Evolutionary conservation across 495 filamentous ascomycete species (phyloP).

Genomic region (Cercophora samala): DNA sequence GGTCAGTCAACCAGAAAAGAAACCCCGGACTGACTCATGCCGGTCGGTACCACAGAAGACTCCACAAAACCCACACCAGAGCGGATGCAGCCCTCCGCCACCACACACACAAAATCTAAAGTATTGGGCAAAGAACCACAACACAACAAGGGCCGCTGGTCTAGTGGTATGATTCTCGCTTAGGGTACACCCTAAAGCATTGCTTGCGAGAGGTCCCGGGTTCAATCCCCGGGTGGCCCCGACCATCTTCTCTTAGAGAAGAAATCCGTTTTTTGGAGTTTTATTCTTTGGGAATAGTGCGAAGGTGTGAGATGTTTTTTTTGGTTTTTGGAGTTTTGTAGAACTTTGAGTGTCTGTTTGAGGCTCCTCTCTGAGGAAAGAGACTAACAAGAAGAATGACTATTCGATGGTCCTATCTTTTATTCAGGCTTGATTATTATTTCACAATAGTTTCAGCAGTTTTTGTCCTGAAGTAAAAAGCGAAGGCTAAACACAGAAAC

Average conservation of each 20-base stretch:
- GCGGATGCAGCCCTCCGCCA: background rate
- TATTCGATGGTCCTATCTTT: no score
- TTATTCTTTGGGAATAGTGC: no score
- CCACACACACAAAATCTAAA: background rate
- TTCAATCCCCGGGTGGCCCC: constrained; percentile 6
- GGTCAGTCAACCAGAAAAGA: background rate
- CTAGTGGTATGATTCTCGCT: constrained; percentile 9
- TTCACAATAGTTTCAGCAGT: no score
- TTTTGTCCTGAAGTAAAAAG: no score
- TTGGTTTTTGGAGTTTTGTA: no score
- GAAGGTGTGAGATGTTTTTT: no score
- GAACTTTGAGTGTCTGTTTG: no score
- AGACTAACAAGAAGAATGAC: no score
- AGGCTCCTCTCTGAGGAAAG: no score
- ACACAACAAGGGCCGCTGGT: background rate
- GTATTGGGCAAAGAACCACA: background rate
- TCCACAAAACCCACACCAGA: background rate
- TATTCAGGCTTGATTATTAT: no score
- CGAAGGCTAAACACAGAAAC: no score
- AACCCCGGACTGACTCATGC: background rate
- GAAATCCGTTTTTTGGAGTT: background rate
- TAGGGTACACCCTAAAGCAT: background rate
- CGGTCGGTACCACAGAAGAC: background rate
- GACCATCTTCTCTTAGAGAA: background rate
- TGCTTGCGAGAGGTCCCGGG: constrained; percentile 5